Percentiles rank a stretch among this genome's conserved stretches.
Evolutionary conservation across 129 eudicot species (phyloP).

Genomic region (Flaveria robusta): DNA sequence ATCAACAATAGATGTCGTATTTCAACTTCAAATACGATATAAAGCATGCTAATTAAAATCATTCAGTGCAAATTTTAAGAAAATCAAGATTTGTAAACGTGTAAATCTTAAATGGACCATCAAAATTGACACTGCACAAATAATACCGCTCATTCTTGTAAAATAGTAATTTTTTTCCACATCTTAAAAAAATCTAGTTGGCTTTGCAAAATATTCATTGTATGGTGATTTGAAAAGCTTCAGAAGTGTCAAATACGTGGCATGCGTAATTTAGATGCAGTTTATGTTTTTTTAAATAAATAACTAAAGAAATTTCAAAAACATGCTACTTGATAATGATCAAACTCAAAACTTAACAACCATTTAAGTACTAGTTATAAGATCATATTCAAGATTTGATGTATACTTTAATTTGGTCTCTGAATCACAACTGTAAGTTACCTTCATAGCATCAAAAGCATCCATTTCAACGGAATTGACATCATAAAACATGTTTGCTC

Average conservation of each 20-base stretch:
- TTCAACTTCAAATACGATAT: no score
- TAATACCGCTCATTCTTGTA: background rate
- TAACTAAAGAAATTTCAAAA: background rate
- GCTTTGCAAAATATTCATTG: background rate
- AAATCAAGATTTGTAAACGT: no score
- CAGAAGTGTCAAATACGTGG: background rate
- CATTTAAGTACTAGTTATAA: background rate
- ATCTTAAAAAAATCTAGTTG: background rate
- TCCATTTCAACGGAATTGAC: constrained; percentile 89
- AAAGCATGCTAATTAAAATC: no score
- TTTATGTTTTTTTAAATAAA: constrained; percentile 1
- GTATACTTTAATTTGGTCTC: background rate
- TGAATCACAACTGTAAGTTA: constrained; percentile 14
- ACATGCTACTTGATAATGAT: background rate
- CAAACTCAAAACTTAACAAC: constrained; percentile 2
- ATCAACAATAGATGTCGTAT: no score
- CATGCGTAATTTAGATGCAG: background rate
- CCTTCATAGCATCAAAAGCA: constrained; percentile 67
- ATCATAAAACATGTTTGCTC: constrained; percentile 87
- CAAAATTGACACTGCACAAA: background rate
- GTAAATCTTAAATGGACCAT: background rate
- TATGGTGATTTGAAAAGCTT: background rate
- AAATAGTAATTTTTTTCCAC: background rate
- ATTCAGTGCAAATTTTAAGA: no score
- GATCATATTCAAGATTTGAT: background rate